Conservation (phyloP, 768 basidiomycete genomes). For the Kwoniella newhampshirensis region DNA sequence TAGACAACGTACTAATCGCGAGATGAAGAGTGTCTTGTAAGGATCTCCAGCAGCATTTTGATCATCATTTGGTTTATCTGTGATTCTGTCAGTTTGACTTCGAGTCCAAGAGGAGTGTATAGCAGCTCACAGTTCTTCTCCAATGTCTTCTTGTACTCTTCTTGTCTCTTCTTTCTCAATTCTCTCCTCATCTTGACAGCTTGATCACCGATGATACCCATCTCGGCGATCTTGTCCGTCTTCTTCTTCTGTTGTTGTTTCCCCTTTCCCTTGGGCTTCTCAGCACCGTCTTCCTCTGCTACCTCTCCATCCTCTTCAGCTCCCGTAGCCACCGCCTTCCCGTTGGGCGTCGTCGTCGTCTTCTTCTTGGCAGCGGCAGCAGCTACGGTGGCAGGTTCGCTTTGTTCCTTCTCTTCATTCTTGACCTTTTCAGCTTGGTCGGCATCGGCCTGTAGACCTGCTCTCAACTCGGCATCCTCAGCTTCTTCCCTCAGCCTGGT, state of each 20-base stretch:
- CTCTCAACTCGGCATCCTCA: slow-evolving; percentile 55
- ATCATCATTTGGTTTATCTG: slow-evolving; percentile 93
- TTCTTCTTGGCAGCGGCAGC: slow-evolving; percentile 14
- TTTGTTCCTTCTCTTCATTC: slow-evolving; percentile 26
- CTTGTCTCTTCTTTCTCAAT: slow-evolving; percentile 49
- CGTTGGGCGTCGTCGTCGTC: slow-evolving; percentile 7
- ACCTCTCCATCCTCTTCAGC: slow-evolving; percentile 77
- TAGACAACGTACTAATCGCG: slow-evolving; percentile 68
- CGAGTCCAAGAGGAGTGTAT: not conserved
- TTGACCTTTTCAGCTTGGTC: slow-evolving; percentile 13
- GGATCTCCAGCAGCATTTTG: slow-evolving; percentile 89
- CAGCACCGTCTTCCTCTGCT: slow-evolving; percentile 12
- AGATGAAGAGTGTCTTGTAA: slow-evolving; percentile 96
- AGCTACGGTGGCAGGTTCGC: slow-evolving; percentile 6
- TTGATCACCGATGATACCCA: slow-evolving; percentile 48
- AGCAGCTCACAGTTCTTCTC: slow-evolving; percentile 66
- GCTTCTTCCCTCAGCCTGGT: slow-evolving; percentile 72
- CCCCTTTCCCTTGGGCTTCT: not conserved
- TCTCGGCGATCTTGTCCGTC: slow-evolving; percentile 57
- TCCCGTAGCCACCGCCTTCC: slow-evolving; percentile 54
- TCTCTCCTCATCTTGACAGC: slow-evolving; percentile 50
- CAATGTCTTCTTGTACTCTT: slow-evolving; percentile 52
- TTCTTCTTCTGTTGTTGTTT: slow-evolving; percentile 67
- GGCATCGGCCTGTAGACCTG: slow-evolving; percentile 28
- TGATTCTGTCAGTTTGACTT: slow-evolving; percentile 70